Base-by-base conservation (phyloP, 2,329 filamentous ascomycete genomes). In the Cryoendolithus antarcticus region DNA sequence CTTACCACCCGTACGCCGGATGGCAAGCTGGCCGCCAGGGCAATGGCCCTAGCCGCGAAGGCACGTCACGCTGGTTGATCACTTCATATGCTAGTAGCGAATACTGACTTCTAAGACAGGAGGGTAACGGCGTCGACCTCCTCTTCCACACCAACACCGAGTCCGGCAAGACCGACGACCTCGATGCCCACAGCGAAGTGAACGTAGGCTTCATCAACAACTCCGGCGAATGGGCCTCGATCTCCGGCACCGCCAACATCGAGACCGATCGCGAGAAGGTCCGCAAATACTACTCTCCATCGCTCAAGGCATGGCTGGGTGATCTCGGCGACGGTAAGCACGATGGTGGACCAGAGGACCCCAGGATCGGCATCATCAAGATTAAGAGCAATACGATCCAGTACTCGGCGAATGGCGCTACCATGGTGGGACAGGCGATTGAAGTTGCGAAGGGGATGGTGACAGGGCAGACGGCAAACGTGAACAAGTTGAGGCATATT, bases 61-160 rank as follows among this genome's bases (percentile, higher is more conserved):
- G 84, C 86, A 66, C 27, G 65, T 36, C 24, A 4, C 21, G 10
- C 30, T 32, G 30, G 10, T 32, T n/a, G 10, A n/a, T n/a, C 30
- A 32, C 30, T 32, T n/a, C 10, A 32, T 12, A 32, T n/a, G 30
- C 30, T 32, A 32, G 12, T 35, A 28, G 6, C 5, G 15, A 19
- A 19, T 19, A 19, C 15, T 19, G 15, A 19, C 15, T 19, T 19
- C 15, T 19, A 19, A 39, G 9, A 2, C 45, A 89, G 82, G 85
- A 93, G 63, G 69, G 71, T 45, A 79, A 79, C 47, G 82, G 82
- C 53, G 70, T 86, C 41, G 86, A 93, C 58, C 74, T 91, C 40
- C 73, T 93, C 60, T 93, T 93, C 72, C 81, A 91, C 68, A 86
- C 86, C 56, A 93, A 93, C 69, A 86, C 84, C 46, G 82, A 89